Base-by-base conservation (phyloP, 768 basidiomycete genomes). In the Tulasnella sp. region DNA sequence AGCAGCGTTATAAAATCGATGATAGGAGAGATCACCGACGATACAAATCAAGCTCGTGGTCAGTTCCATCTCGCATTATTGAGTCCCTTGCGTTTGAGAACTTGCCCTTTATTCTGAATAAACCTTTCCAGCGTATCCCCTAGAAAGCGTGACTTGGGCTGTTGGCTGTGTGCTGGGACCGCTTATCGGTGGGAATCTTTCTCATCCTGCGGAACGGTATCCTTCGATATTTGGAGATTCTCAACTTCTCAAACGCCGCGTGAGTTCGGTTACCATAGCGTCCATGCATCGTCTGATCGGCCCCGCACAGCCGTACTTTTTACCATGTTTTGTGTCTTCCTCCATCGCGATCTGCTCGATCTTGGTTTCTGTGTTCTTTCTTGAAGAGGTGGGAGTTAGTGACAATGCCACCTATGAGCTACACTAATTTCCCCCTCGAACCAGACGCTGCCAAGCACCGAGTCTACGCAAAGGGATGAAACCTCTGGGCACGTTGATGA, bases 1-100 rank as follows among this genome's bases (percentile, higher is more conserved):
- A 38, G 15, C 41, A 66, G 68, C 41, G 84, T 84, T 32, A 75
- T 85, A 23, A 49, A 63, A 43, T 70, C 19, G 19, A 50, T 60
- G 26, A n/a, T 64, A 19, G 60, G 65, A 27, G 67, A 68, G 51
- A 65, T 68, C 26, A 67, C 67, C 30, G 67, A 68, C 27, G 60
- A 63, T 2, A 64, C 66, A 34, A 68, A 68, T 45, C 55, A 54
- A 13, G 63, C 62, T 3, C 42, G 51, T 44, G 67, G 54, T 62
- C 38, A 17, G 34, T 7, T n/a, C 5, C n/a, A 7, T n/a, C 45
- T 48, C 19, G 45, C 11, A 11, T n/a, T n/a, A n/a, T n/a, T n/a
- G n/a, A n/a, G n/a, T n/a, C n/a, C n/a, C n/a, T n/a, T n/a, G n/a
- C n/a, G n/a, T n/a, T n/a, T n/a, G 15, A 38, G 34, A 38, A 38